Conservation (phyloP, 345 rosid genomes). For the Populus nigra region DNA sequence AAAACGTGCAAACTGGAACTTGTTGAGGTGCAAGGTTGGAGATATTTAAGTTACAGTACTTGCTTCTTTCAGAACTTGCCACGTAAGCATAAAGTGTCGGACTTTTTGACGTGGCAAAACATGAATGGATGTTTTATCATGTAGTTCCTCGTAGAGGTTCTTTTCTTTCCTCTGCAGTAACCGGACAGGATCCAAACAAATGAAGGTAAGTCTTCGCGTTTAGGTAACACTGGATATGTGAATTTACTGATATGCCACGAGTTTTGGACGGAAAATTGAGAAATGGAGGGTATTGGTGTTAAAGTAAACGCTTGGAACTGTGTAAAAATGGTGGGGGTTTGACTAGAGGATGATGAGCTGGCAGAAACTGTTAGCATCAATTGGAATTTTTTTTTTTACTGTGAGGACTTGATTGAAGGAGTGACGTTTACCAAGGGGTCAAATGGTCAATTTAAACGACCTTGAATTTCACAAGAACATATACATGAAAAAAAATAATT, state of each 20-base stretch:
- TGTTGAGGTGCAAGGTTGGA: slow-evolving; percentile 4
- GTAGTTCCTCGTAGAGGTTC: too few relatives aligned
- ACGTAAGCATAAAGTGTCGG: neutral
- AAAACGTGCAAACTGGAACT: neutral
- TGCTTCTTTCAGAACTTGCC: neutral
- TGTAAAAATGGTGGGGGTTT: neutral
- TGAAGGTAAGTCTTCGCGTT: neutral
- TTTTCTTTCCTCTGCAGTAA: neutral
- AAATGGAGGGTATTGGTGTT: neutral
- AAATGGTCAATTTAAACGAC: neutral
- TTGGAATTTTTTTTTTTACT: neutral
- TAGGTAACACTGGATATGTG: neutral
- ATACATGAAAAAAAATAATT: too few relatives aligned
- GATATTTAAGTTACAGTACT: neutral
- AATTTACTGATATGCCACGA: neutral
- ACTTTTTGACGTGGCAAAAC: neutral
- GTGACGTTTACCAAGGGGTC: neutral
- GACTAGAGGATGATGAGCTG: neutral
- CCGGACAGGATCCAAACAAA: slow-evolving; percentile 12
- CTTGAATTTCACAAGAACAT: neutral
- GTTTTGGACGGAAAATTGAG: neutral
- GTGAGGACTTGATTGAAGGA: neutral
- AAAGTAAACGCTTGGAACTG: neutral
- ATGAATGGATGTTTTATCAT: neutral
- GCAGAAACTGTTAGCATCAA: neutral